A percentile compares a stretch with the other conserved stretches of the same genome.
Conservation (phyloP, 2,329 filamentous ascomycete species). For the Aspergillus bombycis region DNA sequence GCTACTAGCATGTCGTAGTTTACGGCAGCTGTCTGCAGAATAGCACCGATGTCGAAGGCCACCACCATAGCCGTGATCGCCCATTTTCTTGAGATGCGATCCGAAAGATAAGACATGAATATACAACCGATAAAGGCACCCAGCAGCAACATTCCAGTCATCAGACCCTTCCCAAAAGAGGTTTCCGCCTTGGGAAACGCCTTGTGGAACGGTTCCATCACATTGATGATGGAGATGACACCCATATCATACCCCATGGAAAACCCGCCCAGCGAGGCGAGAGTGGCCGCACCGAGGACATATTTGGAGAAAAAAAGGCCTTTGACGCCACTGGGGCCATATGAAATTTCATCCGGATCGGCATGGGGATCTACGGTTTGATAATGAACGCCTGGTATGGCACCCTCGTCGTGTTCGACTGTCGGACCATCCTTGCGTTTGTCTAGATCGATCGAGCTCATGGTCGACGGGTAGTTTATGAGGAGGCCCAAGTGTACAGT, state of each 20-base stretch:
- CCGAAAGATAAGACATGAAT: conserved; percentile 42
- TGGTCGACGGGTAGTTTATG: neutral
- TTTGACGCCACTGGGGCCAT: conserved; percentile 33
- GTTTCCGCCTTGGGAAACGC: conserved; percentile 40
- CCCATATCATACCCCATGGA: conserved; percentile 51
- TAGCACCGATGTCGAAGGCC: neutral
- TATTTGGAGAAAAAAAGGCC: conserved; percentile 41
- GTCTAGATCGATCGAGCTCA: neutral
- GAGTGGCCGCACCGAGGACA: conserved; percentile 43
- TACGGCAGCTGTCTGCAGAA: neutral
- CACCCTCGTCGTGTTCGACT: neutral
- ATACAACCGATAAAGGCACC: conserved; percentile 38
- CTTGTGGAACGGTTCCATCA: conserved; percentile 50
- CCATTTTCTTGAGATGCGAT: conserved; percentile 47
- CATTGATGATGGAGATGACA: conserved; percentile 49
- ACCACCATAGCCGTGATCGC: conserved; percentile 34
- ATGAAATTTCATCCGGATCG: conserved; percentile 14
- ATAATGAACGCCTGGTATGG: neutral
- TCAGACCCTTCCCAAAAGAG: conserved; percentile 44
- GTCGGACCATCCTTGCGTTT: conserved; percentile 1
- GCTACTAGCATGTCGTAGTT: conserved; percentile 28
- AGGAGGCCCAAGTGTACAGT: neutral
- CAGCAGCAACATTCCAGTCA: conserved; percentile 49
- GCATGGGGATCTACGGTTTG: neutral
- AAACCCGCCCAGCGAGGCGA: conserved; percentile 47